Conservation (phyloP, 1,284 basidiomycete genomes). For the Fomitopsis palustris region DNA sequence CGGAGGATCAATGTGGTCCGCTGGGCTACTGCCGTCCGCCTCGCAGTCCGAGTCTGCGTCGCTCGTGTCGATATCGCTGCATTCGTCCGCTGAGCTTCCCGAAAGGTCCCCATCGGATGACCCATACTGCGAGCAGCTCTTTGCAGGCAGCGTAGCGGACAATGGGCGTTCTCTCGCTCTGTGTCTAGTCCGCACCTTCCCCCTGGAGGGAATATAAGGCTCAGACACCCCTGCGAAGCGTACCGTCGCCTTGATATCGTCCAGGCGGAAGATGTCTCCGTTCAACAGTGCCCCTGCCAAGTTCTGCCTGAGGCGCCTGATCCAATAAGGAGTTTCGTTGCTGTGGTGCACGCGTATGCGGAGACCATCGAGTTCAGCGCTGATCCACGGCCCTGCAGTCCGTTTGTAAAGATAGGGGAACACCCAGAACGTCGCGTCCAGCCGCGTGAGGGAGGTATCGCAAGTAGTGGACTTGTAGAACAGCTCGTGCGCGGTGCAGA, state of each 20-base stretch:
- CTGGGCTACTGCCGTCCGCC: constrained; percentile 4
- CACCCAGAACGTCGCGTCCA: constrained; percentile 33
- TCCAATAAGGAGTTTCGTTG: constrained; percentile 33
- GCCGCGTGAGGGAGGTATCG: constrained; percentile 27
- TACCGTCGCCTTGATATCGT: constrained; percentile 34
- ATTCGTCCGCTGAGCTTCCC: neutral
- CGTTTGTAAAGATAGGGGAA: constrained; percentile 37
- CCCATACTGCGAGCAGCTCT: constrained; percentile 8
- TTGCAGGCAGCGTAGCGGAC: neutral
- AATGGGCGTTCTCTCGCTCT: neutral
- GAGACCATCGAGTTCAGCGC: constrained; percentile 34
- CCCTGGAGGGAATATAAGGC: neutral
- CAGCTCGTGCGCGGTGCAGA: constrained; percentile 26
- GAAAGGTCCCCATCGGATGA: neutral
- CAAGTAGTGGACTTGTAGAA: constrained; percentile 31
- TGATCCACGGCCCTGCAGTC: constrained; percentile 34
- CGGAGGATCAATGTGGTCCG: neutral
- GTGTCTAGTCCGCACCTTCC: neutral
- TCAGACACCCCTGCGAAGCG: constrained; percentile 23
- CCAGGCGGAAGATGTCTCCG: constrained; percentile 37
- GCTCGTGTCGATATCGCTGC: neutral
- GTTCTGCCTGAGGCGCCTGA: constrained; percentile 34
- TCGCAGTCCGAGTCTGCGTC: constrained; percentile 6
- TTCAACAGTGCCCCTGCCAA: constrained; percentile 36
- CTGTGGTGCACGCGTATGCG: constrained; percentile 34